Base-by-base conservation (phyloP, 345 rosid species). In the Capsella bursapastoris region DNA sequence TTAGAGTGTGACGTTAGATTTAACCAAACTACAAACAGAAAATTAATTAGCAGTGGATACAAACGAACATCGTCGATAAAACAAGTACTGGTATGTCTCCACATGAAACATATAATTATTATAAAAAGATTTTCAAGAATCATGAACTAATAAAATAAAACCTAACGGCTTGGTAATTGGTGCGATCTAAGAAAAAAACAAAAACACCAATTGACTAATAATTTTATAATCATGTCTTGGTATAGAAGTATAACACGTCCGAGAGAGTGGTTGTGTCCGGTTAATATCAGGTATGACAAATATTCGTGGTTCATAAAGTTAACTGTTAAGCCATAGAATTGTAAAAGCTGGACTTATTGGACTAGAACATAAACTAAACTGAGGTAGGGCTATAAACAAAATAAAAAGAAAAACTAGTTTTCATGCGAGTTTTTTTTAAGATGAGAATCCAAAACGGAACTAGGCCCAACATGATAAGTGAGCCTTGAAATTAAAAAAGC, bases 71-170 rank as follows among this genome's bases (percentile, higher is more conserved):
- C 3, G 0, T 28, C 31, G 31, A 68, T 8, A 56, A 18, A 11
- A 51, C 22, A 28, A 53, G 53, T n/a, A 7, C 8, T 29, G 2
- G 15, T 27, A 43, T 44, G 49, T 8, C 3, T 5, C 9, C 16
- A 48, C 2, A 32, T 35, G 58, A 32, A 22, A 50, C 58, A 49
- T 11, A 56, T 13, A 45, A 13, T 15, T 45, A 70, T 1, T 10
- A 5, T 37, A 14, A 70, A 22, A 70, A 59, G 27, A 34, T 71
- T n/a, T 60, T 50, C 22, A 71, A 60, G 31, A 50, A 71, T 61
- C 22, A 49, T 50, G 18, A 60, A 71, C 32, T 27, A 9, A 60
- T 27, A 49, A n/a, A 31, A 60, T 4, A 18, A 22, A 27, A 40
- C 48, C 28, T 13, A 40, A 3, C 29, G 25, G 32, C 22, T 14